phyloP scores from a whole-genome alignment of 495 filamentous ascomycete genomes.

The Aspergillus incahuasiensis region DNA sequence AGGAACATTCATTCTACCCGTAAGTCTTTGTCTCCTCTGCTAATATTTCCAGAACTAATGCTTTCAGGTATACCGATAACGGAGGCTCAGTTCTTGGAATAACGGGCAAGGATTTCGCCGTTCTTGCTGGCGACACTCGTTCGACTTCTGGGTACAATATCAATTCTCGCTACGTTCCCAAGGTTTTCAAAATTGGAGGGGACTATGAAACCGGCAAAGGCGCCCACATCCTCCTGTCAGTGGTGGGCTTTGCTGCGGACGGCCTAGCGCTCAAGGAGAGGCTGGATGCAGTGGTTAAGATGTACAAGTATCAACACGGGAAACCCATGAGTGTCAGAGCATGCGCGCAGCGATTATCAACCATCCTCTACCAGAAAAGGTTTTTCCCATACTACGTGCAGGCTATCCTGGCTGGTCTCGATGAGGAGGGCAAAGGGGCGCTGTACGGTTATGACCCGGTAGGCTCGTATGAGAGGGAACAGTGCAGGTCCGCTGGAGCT shows the following conservation, averaged over 20 bases:
- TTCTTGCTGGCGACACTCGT: slow-evolving; percentile 94
- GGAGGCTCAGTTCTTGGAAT: slow-evolving; percentile 96
- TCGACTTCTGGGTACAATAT: slow-evolving; percentile 96
- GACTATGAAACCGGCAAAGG: slow-evolving; percentile 78
- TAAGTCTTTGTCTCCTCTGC: slow-evolving; percentile 34
- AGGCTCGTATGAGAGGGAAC: slow-evolving; percentile 92
- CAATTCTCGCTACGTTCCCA: slow-evolving; percentile 89
- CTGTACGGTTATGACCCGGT: slow-evolving; percentile 97
- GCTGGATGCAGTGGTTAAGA: slow-evolving; percentile 86
- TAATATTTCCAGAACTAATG: slow-evolving; percentile 19
- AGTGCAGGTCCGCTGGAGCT: slow-evolving; percentile 92
- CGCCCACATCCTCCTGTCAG: slow-evolving; percentile 80
- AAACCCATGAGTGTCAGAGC: slow-evolving; percentile 89
- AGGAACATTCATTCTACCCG: slow-evolving; percentile 91
- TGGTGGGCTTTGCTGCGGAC: slow-evolving; percentile 94
- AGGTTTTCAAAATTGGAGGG: slow-evolving; percentile 94
- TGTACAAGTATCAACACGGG: slow-evolving; percentile 94
- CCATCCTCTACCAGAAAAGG: slow-evolving; percentile 91
- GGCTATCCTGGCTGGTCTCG: slow-evolving; percentile 87
- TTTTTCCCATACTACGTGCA: slow-evolving; percentile 98
- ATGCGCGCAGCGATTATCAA: slow-evolving; percentile 86
- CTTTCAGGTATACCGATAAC: slow-evolving; percentile 88
- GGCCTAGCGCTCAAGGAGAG: slow-evolving; percentile 85
- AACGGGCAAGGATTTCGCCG: slow-evolving; percentile 85
- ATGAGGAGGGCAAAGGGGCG: slow-evolving; percentile 91